These are phyloP conservation scores for Talinum fruticosum DNA, from an alignment of 148 eudicot genomes.

Conservation along the genomic window DNA sequence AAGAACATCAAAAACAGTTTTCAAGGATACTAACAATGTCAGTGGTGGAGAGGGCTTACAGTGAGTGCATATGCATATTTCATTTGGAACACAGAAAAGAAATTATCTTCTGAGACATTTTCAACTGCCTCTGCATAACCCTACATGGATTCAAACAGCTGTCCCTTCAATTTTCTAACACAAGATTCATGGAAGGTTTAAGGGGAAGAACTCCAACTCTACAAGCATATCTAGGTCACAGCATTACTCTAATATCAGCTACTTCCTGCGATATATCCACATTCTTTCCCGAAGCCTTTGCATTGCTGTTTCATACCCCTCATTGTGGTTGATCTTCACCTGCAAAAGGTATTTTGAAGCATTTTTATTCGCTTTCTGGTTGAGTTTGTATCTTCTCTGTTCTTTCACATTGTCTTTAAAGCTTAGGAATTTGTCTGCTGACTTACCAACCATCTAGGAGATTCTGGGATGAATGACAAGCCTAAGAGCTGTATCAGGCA, in stretches of 20 bases:
- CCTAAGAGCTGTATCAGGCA: slow-evolving; percentile 44
- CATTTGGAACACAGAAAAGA: slow-evolving; percentile 31
- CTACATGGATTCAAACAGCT: slow-evolving; percentile 20
- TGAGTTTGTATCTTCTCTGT: not conserved
- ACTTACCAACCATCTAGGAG: slow-evolving; percentile 67
- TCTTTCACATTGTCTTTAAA: not conserved
- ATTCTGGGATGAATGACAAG: slow-evolving; percentile 47
- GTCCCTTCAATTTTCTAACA: not conserved
- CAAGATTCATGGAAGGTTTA: not conserved
- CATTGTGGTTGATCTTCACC: slow-evolving; percentile 40
- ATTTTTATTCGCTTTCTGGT: not conserved
- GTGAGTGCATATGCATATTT: slow-evolving; percentile 41
- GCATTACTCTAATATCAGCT: slow-evolving; percentile 50
- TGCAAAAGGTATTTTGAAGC: slow-evolving; percentile 22
- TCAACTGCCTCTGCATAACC: slow-evolving; percentile 27
- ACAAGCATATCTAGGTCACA: not conserved
- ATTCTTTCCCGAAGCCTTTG: slow-evolving; percentile 44
- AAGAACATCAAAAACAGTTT: not conserved
- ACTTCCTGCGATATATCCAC: slow-evolving; percentile 51
- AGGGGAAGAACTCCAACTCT: not conserved
- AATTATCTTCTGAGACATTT: slow-evolving; percentile 18
- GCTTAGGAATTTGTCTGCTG: not conserved
- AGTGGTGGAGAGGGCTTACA: slow-evolving; percentile 19
- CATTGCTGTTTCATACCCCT: slow-evolving; percentile 36
- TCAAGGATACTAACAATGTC: not conserved